phyloP scores from a whole-genome alignment of 108 stramenopile species.

The Epithemia pelagica region DNA sequence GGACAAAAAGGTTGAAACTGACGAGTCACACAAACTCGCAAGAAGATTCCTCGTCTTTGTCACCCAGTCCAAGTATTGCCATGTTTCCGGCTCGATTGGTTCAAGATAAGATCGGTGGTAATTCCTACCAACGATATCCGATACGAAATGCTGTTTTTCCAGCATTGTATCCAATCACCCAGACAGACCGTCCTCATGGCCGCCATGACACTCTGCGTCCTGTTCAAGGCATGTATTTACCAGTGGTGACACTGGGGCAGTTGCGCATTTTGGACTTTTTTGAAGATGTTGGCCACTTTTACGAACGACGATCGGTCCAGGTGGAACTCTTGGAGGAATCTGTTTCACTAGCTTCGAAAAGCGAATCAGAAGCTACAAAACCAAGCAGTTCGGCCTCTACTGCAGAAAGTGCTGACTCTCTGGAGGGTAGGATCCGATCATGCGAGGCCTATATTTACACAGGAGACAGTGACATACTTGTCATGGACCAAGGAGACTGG shows the following conservation, averaged over 20 bases:
- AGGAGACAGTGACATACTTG: not conserved
- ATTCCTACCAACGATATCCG: conserved; percentile 39
- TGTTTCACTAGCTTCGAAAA: too few relatives aligned
- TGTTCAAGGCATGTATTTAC: not conserved
- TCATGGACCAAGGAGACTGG: conserved; percentile 23
- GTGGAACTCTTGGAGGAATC: conserved; percentile 18
- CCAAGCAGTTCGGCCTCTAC: not conserved
- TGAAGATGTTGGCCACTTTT: conserved; percentile 61
- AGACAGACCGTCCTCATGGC: not conserved
- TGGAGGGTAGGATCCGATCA: not conserved
- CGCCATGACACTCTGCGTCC: not conserved
- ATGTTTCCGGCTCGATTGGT: conserved; percentile 24
- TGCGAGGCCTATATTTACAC: not conserved
- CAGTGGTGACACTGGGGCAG: conserved; percentile 5
- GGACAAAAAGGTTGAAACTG: too few relatives aligned
- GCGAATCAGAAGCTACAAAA: too few relatives aligned
- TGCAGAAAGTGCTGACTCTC: too few relatives aligned
- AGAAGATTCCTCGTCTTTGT: too few relatives aligned
- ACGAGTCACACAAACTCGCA: too few relatives aligned
- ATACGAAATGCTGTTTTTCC: conserved; percentile 54
- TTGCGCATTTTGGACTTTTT: conserved; percentile 54
- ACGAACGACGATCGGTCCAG: conserved; percentile 28
- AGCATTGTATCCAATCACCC: conserved; percentile 24
- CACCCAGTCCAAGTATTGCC: too few relatives aligned
- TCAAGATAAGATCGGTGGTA: conserved; percentile 12